Evolutionary conservation across 1,284 basidiomycete genomes (phyloP), one percentile per base, ranked within the genome.

Genomic region (Salmacisia buchloeana): DNA sequence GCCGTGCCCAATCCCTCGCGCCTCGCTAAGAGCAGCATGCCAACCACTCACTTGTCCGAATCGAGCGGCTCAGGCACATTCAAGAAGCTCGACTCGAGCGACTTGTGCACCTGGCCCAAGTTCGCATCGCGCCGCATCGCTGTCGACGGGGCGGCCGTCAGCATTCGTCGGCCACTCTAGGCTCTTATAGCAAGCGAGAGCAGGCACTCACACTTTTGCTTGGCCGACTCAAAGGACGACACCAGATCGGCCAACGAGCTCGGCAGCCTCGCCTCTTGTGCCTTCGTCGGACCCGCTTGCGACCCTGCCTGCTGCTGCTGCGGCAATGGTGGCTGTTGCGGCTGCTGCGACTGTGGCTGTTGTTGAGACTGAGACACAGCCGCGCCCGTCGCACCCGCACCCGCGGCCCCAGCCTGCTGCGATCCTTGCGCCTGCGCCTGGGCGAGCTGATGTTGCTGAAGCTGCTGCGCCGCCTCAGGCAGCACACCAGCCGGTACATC

Each of bases 31-130:
- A 31, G n/a, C 23, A 52, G n/a, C 21, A 56, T 39, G 35, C 25
- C 23, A 27, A 35, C 31, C 6, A 45, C 80, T 96, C 93, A 18
- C 49, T 54, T 54, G 49, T 54, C 49, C 15, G 49, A 54, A 79
- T 99, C 96, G 66, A 89, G 85, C 25, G 94, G 91, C 77, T 94
- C 90, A 5, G 96, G 96, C 64, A 92, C 87, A 75, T 86, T 91
- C 49, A 88, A 85, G 77, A 91, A 92, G 61, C 93, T 89, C 27
- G 89, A 88, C 77, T 98, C 93, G 60, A 99, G 85, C 73, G 96
- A 87, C 78, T 92, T 89, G 82, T 94, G 90, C 39, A 75, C 70
- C 46, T 68, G 41, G 2, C 67, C 87, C 79, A 94, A 87, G 69
- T 92, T 91, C 79, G 92, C 90, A 59, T 88, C 87, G 83, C 92